Base-by-base conservation (phyloP, 2,329 filamentous ascomycete species). In the Scytalidium sp. region DNA sequence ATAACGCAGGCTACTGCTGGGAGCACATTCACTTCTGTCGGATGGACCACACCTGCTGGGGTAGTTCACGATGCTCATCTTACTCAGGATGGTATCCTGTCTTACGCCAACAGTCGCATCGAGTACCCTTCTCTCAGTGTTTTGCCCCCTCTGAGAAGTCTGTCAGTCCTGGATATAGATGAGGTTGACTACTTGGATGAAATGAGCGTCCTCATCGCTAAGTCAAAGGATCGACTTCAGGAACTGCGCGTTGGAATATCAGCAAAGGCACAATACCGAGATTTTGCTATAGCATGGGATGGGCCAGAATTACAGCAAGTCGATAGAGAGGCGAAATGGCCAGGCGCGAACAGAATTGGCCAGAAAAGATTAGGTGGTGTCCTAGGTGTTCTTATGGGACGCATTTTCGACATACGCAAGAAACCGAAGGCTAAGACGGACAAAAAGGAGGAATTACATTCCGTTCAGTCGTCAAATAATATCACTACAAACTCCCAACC, bases 151-250 rank as follows among this genome's bases (percentile, higher is more conserved):
- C 68, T 94, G 46, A 87, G 84, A 65, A 90, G 85, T 57, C 67
- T 94, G 51, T 88, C 81, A 45, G 89, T 92, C 1, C 73, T 94
- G 40, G 87, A 94, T 58, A 87, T 94, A 52, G 90, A 94, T 60
- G 88, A 93, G 63, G 69, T 90, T n/a, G 79, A 85, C 22, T 94
- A 94, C 64, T 70, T 93, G 32, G 88, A 93, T 62, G 90, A 94
- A 68, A 87, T 94, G 80, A 85, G 86, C 47, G 75, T 89, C 40
- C 75, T 94, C 11, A 83, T 94, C 52, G 85, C 86, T 52, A 80
- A 84, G 20, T 93, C 88, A 11, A 75, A 81, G 51, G 74, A 78
- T 53, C 76, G 76, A 40, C 70, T 94, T 15, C 78, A 80, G 23
- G 89, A 93, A 65, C 74, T 95, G 27, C 78, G 88, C 41, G 78